Percentiles rank a stretch among this genome's conserved stretches.
Evolutionary conservation across 805 yeast genomes (phyloP).

Genomic region (Komagataella ulmi): DNA sequence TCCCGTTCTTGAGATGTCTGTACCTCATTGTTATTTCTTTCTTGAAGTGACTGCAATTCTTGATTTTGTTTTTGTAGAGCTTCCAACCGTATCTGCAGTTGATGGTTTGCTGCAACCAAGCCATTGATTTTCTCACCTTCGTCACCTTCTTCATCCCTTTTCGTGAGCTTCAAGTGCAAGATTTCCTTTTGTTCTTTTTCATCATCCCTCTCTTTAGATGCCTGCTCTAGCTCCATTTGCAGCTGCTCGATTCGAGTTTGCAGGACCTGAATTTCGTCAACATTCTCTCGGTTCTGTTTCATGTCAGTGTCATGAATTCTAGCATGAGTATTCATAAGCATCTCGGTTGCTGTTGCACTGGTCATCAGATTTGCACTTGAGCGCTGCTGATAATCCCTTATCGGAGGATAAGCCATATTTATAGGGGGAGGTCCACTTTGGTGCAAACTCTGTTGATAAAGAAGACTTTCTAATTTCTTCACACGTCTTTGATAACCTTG

Average conservation of each 20-base stretch:
- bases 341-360: constrained; percentile 3
- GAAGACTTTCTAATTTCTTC: constrained; percentile 58
- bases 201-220: not conserved
- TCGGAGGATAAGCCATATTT: not conserved
- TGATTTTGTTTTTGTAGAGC: not conserved
- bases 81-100: constrained; percentile 3
- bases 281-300: not conserved
- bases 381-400: not conserved
- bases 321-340: not conserved
- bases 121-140: not conserved
- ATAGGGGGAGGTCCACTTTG: constrained; percentile 12
- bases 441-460: constrained; percentile 61
- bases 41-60: not conserved
- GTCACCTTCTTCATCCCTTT: not conserved
- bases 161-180: not conserved
- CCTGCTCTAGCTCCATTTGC: not conserved
- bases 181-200: not conserved
- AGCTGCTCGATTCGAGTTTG: not conserved
- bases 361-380: constrained; percentile 5
- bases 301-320: not conserved
- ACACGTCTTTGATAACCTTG: constrained; percentile 62
- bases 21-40: constrained; percentile 1
- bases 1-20: not conserved
- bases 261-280: not conserved
- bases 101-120: constrained; percentile 4